Base-by-base conservation (phyloP, 75 land plant genomes). In the Adiantum capillusveneris region DNA sequence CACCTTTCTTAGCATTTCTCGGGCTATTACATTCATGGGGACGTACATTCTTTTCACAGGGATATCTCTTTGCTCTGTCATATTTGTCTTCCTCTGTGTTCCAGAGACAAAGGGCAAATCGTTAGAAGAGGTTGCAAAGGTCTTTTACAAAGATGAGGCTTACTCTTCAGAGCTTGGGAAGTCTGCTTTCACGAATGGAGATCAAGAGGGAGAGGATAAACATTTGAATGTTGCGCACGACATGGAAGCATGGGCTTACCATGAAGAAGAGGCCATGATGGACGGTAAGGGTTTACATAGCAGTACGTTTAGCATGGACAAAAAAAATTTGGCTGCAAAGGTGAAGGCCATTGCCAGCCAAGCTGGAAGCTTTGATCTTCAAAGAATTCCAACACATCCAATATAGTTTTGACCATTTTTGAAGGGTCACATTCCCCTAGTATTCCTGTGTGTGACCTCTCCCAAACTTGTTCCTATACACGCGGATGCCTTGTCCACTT, bases 71-170 rank as follows among this genome's bases (percentile, higher is more conserved):
- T 42, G n/a, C 2, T 44, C 64, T 21, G 28, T 48, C 3, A 2
- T 21, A 3, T 62, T 62, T 48, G 27, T 62, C 36, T 62, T 18
- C 53, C 20, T 62, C 26, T 26, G 14, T 44, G 64, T 62, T 9
- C 64, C 64, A 6, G 64, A 62, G 64, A 62, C 64, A 2, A 62
- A 62, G 18, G 64, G 64, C 50, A 62, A 48, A 26, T 6, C 58
- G 1, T 19, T 62, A 22, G 64, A 62, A 46, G 64, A 62, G 11
- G 31, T 62, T 55, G 57, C 14, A 11, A 27, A 55, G 57, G 2
- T 55, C 16, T 55, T 55, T 16, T 14, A 55, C 31, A 55, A 29
- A 2, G 26, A 55, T 27, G 57, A 29, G 25, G 12, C 49, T 17
- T 20, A 46, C 17, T 17, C 49, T 6, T 17, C 14, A 2, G 49